A percentile compares a stretch with the other conserved stretches of the same genome.
These are phyloP conservation scores for Penicillium carneum DNA, from an alignment of 2,329 filamentous ascomycete species.

Conservation along the genomic window DNA sequence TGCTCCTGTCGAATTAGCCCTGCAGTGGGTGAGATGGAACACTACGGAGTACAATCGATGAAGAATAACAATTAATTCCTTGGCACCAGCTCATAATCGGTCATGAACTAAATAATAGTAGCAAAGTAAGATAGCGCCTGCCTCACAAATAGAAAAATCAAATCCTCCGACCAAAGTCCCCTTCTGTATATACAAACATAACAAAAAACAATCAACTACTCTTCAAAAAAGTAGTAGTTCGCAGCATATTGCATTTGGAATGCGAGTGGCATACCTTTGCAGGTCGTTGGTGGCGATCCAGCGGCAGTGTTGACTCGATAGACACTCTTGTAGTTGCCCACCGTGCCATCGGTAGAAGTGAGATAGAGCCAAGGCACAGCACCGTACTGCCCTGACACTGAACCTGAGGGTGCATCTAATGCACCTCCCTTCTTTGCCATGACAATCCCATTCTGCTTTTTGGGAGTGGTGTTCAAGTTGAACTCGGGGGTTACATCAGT, in stretches of 20 bases:
- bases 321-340: constrained; percentile 72
- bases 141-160: constrained; percentile 16
- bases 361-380: constrained; percentile 86
- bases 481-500: constrained; percentile 76
- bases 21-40: background rate
- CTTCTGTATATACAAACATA: constrained; percentile 28
- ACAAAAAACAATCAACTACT: constrained; percentile 26
- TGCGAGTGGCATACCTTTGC: constrained; percentile 65
- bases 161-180: constrained; percentile 12
- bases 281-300: constrained; percentile 76
- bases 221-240: constrained; percentile 72
- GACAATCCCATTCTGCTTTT: constrained; percentile 61
- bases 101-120: constrained; percentile 8
- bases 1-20: background rate
- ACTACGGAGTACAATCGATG: background rate
- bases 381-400: constrained; percentile 66
- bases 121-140: constrained; percentile 20
- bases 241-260: constrained; percentile 84
- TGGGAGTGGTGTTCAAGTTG: constrained; percentile 69
- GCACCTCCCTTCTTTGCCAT: constrained; percentile 69
- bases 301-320: constrained; percentile 87
- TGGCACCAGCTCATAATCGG: background rate
- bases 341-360: constrained; percentile 60
- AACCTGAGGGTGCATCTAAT: constrained; percentile 67
- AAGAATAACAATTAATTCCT: background rate